Percentiles rank a stretch among this genome's conserved stretches.
These are phyloP conservation scores for Macrolepiota albuminosa DNA, from an alignment of 768 basidiomycete genomes.

Conservation along the genomic window DNA sequence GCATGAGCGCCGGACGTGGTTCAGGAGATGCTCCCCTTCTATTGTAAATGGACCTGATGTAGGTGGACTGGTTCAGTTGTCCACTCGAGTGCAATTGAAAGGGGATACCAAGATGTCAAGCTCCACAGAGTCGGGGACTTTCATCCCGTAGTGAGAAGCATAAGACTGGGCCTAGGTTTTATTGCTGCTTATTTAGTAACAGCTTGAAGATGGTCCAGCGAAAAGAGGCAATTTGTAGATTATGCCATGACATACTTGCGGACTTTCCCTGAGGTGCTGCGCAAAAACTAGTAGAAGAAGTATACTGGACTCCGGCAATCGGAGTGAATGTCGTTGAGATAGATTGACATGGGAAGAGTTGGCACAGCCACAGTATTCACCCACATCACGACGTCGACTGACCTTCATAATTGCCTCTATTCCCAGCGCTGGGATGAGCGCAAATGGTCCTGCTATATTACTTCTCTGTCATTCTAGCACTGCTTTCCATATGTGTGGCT, in stretches of 20 bases:
- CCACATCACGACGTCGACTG: neutral
- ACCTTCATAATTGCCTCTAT: neutral
- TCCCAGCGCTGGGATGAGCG: conserved; percentile 20
- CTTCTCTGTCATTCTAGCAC: conserved; percentile 20
- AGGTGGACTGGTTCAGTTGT: neutral
- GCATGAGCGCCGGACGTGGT: neutral
- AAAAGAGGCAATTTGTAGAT: neutral
- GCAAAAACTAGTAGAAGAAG: neutral
- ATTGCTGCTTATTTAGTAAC: too few relatives aligned
- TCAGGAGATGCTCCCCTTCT: neutral
- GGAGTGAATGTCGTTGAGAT: neutral
- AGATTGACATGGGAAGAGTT: neutral
- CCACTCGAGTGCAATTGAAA: neutral
- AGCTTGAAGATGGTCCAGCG: neutral
- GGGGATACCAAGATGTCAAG: neutral
- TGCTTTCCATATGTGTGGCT: conserved; percentile 25
- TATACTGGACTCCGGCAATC: neutral
- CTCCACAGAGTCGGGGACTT: neutral
- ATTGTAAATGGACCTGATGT: neutral
- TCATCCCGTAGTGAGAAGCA: neutral
- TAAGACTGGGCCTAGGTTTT: neutral
- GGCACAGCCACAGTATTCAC: conserved; percentile 2
- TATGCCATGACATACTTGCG: neutral
- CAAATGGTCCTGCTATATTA: conserved; percentile 31
- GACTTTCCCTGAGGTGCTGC: neutral